Evolutionary conservation across 2,329 filamentous ascomycete species (phyloP).

Genomic region (Pseudogymnoascus sp.): DNA sequence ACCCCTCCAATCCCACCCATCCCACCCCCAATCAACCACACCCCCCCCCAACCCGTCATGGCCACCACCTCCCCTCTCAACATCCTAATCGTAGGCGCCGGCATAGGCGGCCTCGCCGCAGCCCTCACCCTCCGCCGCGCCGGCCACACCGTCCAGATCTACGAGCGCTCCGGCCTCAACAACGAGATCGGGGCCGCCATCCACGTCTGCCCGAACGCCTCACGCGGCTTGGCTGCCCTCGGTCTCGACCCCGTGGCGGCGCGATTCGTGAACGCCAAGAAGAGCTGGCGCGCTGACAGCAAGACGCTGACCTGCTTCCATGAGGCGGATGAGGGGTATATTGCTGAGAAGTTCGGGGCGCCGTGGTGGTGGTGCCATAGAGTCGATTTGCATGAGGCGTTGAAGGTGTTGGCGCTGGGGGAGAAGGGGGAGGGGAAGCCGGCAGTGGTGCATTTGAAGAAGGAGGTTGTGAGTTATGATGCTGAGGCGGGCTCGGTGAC

Average conservation of each 20-base stretch:
- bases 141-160: slow-evolving; percentile 22
- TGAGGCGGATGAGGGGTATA: slow-evolving; percentile 13
- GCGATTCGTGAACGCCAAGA: slow-evolving; percentile 19
- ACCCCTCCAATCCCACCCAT: neutral
- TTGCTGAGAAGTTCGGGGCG: slow-evolving; percentile 16
- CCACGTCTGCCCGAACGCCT: slow-evolving; percentile 31
- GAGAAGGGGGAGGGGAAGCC: slow-evolving; percentile 19
- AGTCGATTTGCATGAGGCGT: slow-evolving; percentile 32
- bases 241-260: slow-evolving; percentile 27
- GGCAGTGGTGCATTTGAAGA: slow-evolving; percentile 18
- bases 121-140: slow-evolving; percentile 26
- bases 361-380: slow-evolving; percentile 26
- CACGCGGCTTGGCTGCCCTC: slow-evolving; percentile 27
- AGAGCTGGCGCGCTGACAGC: slow-evolving; percentile 14
- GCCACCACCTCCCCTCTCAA: slow-evolving; percentile 11
- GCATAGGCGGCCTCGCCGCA: slow-evolving; percentile 26
- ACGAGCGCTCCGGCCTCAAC: slow-evolving; percentile 27
- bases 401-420: slow-evolving; percentile 27
- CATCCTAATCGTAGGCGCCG: slow-evolving; percentile 26
- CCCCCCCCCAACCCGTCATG: slow-evolving; percentile 9
- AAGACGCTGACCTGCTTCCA: slow-evolving; percentile 13
- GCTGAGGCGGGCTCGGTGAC: slow-evolving; percentile 18
- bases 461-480: slow-evolving; percentile 14
- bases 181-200: slow-evolving; percentile 36
- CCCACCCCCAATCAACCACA: neutral